A percentile compares a stretch with the other conserved stretches of the same genome.
Evolutionary conservation across 1,284 basidiomycete genomes (phyloP).

Genomic region (Ceratobasidium theobromae): DNA sequence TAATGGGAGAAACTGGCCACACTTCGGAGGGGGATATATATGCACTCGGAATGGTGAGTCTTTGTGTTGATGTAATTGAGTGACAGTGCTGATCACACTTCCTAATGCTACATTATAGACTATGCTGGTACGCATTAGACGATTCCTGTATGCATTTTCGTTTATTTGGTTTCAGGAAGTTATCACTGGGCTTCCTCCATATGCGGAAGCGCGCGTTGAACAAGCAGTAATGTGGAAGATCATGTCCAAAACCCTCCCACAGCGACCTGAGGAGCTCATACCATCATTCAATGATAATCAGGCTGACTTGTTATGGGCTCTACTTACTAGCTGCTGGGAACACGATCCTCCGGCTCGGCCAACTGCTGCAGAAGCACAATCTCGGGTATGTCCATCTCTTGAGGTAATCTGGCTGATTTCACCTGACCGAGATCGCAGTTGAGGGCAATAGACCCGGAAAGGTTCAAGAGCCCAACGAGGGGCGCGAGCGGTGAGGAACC

Average conservation of each 20-base stretch:
- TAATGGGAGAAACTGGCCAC: not conserved
- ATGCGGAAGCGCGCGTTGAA: not conserved
- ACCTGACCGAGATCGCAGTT: no score
- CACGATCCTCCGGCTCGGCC: no score
- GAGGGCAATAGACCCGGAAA: no score
- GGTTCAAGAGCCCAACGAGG: no score
- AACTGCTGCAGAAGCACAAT: no score
- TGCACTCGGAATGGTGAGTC: constrained; percentile 15
- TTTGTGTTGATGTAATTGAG: not conserved
- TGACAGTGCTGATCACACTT: not conserved
- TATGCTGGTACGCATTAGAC: not conserved
- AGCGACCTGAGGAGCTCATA: not conserved
- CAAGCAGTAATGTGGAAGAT: not conserved
- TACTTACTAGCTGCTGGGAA: constrained; percentile 7
- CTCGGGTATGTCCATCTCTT: no score
- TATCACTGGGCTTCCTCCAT: not conserved
- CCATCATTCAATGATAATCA: not conserved
- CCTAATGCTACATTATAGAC: not conserved
- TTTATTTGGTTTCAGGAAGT: not conserved
- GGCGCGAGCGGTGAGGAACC: no score
- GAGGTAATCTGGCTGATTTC: no score
- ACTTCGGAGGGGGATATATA: not conserved
- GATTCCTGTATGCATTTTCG: not conserved
- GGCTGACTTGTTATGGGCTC: not conserved
- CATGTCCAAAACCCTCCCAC: not conserved